Conservation (phyloP, 176 grass and related monocot genomes). For the Panicum miliaceum region DNA sequence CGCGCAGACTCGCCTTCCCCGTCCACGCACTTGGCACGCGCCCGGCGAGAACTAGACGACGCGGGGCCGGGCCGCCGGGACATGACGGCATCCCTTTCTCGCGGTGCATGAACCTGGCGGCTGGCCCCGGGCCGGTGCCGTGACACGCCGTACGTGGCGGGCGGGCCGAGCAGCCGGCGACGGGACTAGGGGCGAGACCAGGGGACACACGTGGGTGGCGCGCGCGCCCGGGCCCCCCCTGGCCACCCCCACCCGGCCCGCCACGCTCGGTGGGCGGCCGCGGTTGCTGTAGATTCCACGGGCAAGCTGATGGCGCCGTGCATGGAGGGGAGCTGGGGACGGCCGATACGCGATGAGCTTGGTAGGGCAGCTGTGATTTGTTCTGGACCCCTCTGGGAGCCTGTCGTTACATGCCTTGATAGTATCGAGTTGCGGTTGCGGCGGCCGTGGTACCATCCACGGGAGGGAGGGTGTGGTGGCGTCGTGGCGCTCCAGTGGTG, state of each 20-base stretch:
- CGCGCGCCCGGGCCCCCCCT: background rate
- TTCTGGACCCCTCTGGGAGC: background rate
- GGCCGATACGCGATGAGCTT: background rate
- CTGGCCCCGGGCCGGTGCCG: background rate
- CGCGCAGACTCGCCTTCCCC: background rate
- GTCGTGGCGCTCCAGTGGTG: background rate
- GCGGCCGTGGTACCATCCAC: background rate
- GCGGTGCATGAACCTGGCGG: conserved; percentile 12
- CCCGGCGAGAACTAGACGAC: background rate
- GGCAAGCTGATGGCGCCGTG: too few relatives aligned
- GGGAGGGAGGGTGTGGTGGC: background rate
- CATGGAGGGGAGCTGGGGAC: background rate
- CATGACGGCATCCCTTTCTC: background rate
- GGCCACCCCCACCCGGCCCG: background rate
- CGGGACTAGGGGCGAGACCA: background rate
- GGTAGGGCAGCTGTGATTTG: background rate
- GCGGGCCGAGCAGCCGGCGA: too few relatives aligned
- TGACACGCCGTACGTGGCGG: too few relatives aligned
- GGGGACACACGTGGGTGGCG: conserved; percentile 31
- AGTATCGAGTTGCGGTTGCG: background rate
- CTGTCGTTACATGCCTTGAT: background rate
- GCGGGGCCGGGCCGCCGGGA: background rate
- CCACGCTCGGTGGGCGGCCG: background rate
- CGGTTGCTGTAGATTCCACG: background rate
- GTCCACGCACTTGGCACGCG: background rate